Base-by-base conservation (phyloP, 768 basidiomycete genomes). In the Phlegmacium glaucopus region DNA sequence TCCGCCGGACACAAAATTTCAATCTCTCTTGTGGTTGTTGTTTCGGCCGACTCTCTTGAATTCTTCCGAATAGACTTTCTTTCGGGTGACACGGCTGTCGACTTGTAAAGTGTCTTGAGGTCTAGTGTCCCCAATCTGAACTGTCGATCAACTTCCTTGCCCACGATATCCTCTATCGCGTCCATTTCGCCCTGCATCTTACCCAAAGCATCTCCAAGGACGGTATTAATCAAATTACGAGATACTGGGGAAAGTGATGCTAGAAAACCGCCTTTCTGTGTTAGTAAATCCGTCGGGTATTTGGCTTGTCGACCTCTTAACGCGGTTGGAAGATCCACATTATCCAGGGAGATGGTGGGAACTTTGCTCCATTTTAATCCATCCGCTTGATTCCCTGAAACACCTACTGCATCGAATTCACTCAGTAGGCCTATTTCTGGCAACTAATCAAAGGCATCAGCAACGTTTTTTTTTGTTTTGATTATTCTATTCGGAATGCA, bases 381-480 rank as follows among this genome's bases (percentile, higher is more conserved):
- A 45, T 72, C 68, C 28, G 71, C 61, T 47, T 77, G 76, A 40
- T 57, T 56, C 48, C 69, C 63, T n/a, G 60, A 64, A 44, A 78
- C 62, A 39, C 72, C 70, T 18, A 72, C 65, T 18, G 69, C 76
- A 55, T 72, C 69, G 48, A 77, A 66, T 7, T 70, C 69, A n/a
- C 61, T 55, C 1, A 79, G 51, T 10, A 64, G 61, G 26, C 67
- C 66, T 53, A 79, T 55, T 49, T 77, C 77, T 39, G 63, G 42
- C 60, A 22, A 22, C 22, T 22, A 22, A 22, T 5, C 22, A 22
- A 22, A n/a, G n/a, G 22, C 22, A 22, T 22, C 22, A 22, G 22
- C 22, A 22, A 22, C 22, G 22, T 22, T 22, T 22, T 22, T n/a
- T n/a, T n/a, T n/a, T n/a, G n/a, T n/a, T n/a, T 5, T 5, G 22